phyloP scores from a whole-genome alignment of 2,329 filamentous ascomycete species.

The Ophiobolus disseminans region DNA sequence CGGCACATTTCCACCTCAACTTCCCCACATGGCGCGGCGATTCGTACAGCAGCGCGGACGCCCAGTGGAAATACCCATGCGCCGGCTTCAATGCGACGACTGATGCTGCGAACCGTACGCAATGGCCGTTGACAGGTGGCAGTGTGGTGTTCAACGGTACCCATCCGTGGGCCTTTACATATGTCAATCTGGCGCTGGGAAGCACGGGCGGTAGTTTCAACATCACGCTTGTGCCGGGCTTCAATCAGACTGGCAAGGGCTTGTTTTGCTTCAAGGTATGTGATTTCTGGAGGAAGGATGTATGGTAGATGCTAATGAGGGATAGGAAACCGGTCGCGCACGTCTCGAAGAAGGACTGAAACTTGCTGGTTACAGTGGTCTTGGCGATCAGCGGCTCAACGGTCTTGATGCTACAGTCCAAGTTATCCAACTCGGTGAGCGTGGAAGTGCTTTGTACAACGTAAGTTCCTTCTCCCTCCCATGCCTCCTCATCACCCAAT shows the following conservation, averaged over 20 bases:
- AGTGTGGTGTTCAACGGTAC: slow-evolving; percentile 50
- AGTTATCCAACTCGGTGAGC: slow-evolving; percentile 52
- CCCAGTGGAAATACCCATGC: slow-evolving; percentile 53
- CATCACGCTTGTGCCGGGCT: slow-evolving; percentile 51
- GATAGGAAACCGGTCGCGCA: slow-evolving; percentile 34
- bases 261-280: slow-evolving; percentile 52
- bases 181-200: slow-evolving; percentile 56
- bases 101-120: slow-evolving; percentile 52
- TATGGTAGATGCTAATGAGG: not conserved
- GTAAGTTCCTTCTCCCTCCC: slow-evolving; percentile 25
- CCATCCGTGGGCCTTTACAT: slow-evolving; percentile 55
- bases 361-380: slow-evolving; percentile 29
- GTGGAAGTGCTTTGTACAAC: slow-evolving; percentile 55
- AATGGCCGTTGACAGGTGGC: slow-evolving; percentile 56
- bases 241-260: slow-evolving; percentile 59
- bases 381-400: slow-evolving; percentile 32
- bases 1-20: slow-evolving; percentile 54
- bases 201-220: slow-evolving; percentile 54
- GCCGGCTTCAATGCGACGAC: slow-evolving; percentile 50
- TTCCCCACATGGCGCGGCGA: slow-evolving; percentile 53
- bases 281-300: not conserved
- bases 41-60: slow-evolving; percentile 47
- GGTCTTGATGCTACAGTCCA: slow-evolving; percentile 55
- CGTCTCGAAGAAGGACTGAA: slow-evolving; percentile 34
- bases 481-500: not conserved